These are phyloP conservation scores for Exserohilum rostratum DNA, from an alignment of 2,329 filamentous ascomycete species.

Conservation along the genomic window DNA sequence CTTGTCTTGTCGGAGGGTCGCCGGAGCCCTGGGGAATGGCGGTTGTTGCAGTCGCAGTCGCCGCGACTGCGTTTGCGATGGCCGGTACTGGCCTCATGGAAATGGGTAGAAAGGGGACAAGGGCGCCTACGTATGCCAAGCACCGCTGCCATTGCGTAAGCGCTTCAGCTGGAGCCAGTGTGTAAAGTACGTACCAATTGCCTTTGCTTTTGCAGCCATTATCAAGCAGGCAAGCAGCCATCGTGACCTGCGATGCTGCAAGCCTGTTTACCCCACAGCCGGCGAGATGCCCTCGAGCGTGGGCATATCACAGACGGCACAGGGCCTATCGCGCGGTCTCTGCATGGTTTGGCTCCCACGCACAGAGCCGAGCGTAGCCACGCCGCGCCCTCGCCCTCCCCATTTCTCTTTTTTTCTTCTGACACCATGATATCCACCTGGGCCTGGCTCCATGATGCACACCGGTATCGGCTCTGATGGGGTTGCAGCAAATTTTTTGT, in stretches of 20 bases:
- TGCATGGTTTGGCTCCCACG: conserved; percentile 7
- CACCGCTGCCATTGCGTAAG: too few species aligned
- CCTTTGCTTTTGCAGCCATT: conserved; percentile 2
- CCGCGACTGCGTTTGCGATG: neutral
- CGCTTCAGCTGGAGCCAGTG: too few species aligned
- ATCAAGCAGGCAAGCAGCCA: conserved; percentile 1
- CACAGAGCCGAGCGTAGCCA: conserved; percentile 28
- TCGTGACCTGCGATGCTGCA: conserved; percentile 8
- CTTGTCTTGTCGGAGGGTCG: neutral
- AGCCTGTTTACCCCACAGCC: conserved; percentile 18
- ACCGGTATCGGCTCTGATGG: conserved; percentile 24
- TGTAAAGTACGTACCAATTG: too few species aligned
- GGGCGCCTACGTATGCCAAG: conserved; percentile 1
- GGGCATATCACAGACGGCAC: conserved; percentile 1
- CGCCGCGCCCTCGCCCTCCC: conserved; percentile 12
- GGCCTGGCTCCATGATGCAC: conserved; percentile 6
- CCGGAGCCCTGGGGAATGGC: neutral
- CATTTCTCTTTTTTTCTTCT: conserved; percentile 8
- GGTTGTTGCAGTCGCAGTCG: neutral
- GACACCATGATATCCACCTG: conserved; percentile 17
- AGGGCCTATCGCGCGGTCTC: conserved; percentile 8
- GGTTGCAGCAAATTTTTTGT: conserved; percentile 13
- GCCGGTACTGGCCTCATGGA: neutral
- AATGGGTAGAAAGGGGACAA: neutral
- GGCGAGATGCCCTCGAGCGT: conserved; percentile 3